Percentiles rank a stretch among this genome's conserved stretches.
Evolutionary conservation across 176 grass and related monocot species (phyloP).

Genomic region (Triticum monococcum): DNA sequence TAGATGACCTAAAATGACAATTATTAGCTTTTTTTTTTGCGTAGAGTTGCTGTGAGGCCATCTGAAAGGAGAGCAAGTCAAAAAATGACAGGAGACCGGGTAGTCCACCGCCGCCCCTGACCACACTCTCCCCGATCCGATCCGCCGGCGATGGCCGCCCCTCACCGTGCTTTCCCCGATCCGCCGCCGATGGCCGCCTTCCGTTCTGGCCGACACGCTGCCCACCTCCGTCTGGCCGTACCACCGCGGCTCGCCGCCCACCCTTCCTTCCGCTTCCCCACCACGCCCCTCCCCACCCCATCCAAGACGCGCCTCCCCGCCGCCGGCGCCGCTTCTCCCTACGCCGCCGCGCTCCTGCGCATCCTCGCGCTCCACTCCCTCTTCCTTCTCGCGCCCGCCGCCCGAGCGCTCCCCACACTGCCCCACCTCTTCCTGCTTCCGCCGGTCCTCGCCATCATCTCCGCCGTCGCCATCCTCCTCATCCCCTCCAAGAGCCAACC

Average conservation of each 20-base stretch:
- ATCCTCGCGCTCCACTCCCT: slow-evolving; percentile 52
- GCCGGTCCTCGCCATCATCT: slow-evolving; percentile 46
- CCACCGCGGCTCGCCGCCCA: slow-evolving; percentile 43
- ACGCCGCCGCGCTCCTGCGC: slow-evolving; percentile 48
- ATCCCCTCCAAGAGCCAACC: slow-evolving; percentile 29
- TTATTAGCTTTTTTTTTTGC: too few relatives aligned
- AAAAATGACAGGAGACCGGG: neutral
- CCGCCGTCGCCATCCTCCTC: slow-evolving; percentile 34
- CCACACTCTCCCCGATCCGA: neutral
- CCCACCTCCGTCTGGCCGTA: slow-evolving; percentile 53
- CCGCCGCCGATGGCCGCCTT: slow-evolving; percentile 12
- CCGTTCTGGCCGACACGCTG: slow-evolving; percentile 28
- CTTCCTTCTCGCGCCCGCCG: slow-evolving; percentile 47
- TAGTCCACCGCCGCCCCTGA: neutral
- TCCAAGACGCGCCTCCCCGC: slow-evolving; percentile 39
- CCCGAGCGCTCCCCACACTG: slow-evolving; percentile 37
- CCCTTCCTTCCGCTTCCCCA: slow-evolving; percentile 34
- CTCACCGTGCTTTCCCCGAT: neutral
- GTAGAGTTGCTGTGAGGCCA: neutral
- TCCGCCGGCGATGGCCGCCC: neutral
- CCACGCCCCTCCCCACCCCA: slow-evolving; percentile 48
- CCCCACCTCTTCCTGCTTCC: slow-evolving; percentile 29
- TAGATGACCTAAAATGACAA: too few relatives aligned
- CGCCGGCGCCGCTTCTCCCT: slow-evolving; percentile 39
- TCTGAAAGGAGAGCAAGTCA: neutral